phyloP scores from a whole-genome alignment of 2,329 filamentous ascomycete species.

The Fusarium pilosicola region DNA sequence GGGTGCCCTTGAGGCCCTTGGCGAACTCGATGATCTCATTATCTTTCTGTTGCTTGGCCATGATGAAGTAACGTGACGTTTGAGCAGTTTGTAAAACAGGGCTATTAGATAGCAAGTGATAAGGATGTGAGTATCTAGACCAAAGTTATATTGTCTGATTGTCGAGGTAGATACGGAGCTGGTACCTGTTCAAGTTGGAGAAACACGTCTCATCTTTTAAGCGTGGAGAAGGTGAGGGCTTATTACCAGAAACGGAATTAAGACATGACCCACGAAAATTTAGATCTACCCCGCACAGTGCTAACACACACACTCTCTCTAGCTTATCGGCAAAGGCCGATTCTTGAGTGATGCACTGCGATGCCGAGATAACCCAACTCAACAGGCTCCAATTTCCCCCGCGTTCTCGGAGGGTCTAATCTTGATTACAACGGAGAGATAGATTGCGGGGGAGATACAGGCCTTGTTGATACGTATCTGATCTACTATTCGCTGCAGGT shows the following conservation, averaged over 20 bases:
- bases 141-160: fast-evolving
- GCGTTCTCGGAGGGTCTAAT: neutral
- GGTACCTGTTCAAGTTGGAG: neutral
- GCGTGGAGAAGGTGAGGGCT: constrained; percentile 3
- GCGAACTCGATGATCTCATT: constrained; percentile 37
- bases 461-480: neutral
- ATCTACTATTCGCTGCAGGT: neutral
- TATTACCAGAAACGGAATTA: neutral
- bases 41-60: constrained; percentile 36
- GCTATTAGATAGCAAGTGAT: no score
- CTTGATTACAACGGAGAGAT: neutral
- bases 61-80: neutral
- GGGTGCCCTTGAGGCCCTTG: constrained; percentile 26
- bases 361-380: neutral
- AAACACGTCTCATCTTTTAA: neutral
- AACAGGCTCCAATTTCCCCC: neutral
- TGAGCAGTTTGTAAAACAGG: fast-evolving
- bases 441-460: neutral
- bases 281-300: neutral
- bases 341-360: neutral
- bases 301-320: neutral
- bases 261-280: neutral
- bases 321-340: neutral
- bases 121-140: neutral
- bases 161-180: neutral